Percentiles rank a stretch among this genome's conserved stretches.
These are phyloP conservation scores for Talaromyces proteolyticus DNA, from an alignment of 495 filamentous ascomycete genomes.

Conservation along the genomic window DNA sequence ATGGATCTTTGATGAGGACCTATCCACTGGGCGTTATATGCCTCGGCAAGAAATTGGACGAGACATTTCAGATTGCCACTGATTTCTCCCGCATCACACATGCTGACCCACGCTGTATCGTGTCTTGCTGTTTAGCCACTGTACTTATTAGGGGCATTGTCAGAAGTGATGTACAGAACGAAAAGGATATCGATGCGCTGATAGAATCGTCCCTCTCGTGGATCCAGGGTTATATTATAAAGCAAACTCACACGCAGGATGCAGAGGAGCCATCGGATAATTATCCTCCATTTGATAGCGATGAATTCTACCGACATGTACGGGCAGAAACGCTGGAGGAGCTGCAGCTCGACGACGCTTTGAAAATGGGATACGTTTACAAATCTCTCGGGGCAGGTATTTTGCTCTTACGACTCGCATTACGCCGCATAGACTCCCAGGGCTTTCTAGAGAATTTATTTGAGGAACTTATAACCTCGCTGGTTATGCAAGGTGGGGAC, in stretches of 20 bases:
- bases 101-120: slow-evolving; percentile 39
- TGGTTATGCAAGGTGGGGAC: slow-evolving; percentile 42
- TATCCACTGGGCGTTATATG: slow-evolving; percentile 37
- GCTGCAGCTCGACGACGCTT: slow-evolving; percentile 26
- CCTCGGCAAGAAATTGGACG: slow-evolving; percentile 17
- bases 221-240: not conserved
- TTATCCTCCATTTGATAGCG: not conserved
- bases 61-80: slow-evolving; percentile 21
- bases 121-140: slow-evolving; percentile 33
- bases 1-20: slow-evolving; percentile 43
- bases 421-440: slow-evolving; percentile 12
- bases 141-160: slow-evolving; percentile 33
- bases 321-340: slow-evolving; percentile 18
- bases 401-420: slow-evolving; percentile 25
- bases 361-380: slow-evolving; percentile 43
- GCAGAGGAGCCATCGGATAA: not conserved
- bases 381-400: slow-evolving; percentile 39
- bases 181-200: slow-evolving; percentile 27
- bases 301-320: slow-evolving; percentile 19
- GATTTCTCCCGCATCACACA: slow-evolving; percentile 30
- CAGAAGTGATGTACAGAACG: slow-evolving; percentile 28
- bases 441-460: slow-evolving; percentile 17
- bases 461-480: slow-evolving; percentile 31
- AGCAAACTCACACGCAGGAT: not conserved
- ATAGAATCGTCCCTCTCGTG: not conserved